These are phyloP conservation scores for Sclerotinia spermophila DNA, from an alignment of 2,329 filamentous ascomycete genomes.

Conservation along the genomic window DNA sequence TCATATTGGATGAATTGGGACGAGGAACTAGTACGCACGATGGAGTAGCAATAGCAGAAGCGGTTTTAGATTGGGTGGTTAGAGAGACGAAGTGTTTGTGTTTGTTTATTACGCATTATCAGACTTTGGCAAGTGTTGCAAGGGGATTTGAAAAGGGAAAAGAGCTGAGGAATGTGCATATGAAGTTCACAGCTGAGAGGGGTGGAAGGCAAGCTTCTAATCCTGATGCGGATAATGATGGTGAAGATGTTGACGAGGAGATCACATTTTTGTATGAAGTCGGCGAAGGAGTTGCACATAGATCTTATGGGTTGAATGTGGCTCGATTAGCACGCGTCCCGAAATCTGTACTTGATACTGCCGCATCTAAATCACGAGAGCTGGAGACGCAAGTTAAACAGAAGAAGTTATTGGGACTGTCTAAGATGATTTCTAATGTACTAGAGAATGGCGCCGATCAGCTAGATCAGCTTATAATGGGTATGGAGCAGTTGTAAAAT, in stretches of 20 bases:
- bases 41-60: slow-evolving; percentile 90
- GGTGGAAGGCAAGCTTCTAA: slow-evolving; percentile 32
- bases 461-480: slow-evolving; percentile 33
- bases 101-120: slow-evolving; percentile 97
- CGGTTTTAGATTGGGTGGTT: slow-evolving; percentile 82
- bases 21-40: slow-evolving; percentile 93
- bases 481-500: slow-evolving; percentile 55
- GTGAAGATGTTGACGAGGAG: slow-evolving; percentile 58
- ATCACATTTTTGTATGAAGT: slow-evolving; percentile 96
- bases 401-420: slow-evolving; percentile 49
- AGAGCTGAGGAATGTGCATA: slow-evolving; percentile 83
- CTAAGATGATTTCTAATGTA: slow-evolving; percentile 32
- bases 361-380: slow-evolving; percentile 72
- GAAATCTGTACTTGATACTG: slow-evolving; percentile 70
- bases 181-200: slow-evolving; percentile 65
- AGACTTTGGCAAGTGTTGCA: slow-evolving; percentile 70
- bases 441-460: slow-evolving; percentile 26
- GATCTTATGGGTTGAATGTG: slow-evolving; percentile 92
- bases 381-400: slow-evolving; percentile 70
- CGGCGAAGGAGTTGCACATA: slow-evolving; percentile 83
- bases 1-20: slow-evolving; percentile 93
- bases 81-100: slow-evolving; percentile 71
- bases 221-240: slow-evolving; percentile 43
- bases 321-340: slow-evolving; percentile 82
- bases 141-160: slow-evolving; percentile 58